Evolutionary conservation across 2,329 filamentous ascomycete species (phyloP).

Genomic region (Epichloe uncinata): DNA sequence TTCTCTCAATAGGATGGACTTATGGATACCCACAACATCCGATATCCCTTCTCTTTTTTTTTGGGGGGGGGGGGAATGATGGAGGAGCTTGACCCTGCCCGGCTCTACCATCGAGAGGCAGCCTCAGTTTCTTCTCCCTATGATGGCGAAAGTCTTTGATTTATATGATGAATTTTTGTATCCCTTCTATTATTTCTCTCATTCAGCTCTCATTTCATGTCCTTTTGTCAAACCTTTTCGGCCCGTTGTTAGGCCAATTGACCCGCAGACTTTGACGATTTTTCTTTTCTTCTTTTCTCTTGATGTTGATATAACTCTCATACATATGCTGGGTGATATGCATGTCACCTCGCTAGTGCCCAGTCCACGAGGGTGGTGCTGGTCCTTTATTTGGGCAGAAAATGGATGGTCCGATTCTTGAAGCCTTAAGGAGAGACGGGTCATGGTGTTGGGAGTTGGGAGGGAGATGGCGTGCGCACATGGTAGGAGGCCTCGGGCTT

Average conservation of each 20-base stretch:
- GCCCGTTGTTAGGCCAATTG: not conserved
- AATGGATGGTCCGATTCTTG: not conserved
- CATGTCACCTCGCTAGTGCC: not conserved
- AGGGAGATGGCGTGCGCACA: not conserved
- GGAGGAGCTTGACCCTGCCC: not conserved
- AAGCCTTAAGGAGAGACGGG: not conserved
- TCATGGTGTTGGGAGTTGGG: not conserved
- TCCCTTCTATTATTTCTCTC: not conserved
- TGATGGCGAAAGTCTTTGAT: conserved; percentile 1
- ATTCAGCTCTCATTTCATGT: not conserved
- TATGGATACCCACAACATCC: conserved; percentile 9
- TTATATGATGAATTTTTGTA: conserved; percentile 1
- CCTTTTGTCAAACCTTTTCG: conserved; percentile 10
- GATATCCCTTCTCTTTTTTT: not conserved
- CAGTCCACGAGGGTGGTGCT: not conserved
- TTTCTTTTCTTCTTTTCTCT: not conserved
- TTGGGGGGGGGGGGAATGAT: not conserved
- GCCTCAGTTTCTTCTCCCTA: not conserved
- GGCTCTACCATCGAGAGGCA: not conserved
- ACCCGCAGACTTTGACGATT: conserved; percentile 12
- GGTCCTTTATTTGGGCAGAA: not conserved
- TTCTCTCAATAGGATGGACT: conserved; percentile 11
- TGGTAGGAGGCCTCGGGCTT: not conserved
- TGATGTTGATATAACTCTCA: conserved; percentile 3
- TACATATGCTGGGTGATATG: conserved; percentile 1